Conservation (phyloP, 2,329 filamentous ascomycete species). For the Aspergillus pseudoglaucus region DNA sequence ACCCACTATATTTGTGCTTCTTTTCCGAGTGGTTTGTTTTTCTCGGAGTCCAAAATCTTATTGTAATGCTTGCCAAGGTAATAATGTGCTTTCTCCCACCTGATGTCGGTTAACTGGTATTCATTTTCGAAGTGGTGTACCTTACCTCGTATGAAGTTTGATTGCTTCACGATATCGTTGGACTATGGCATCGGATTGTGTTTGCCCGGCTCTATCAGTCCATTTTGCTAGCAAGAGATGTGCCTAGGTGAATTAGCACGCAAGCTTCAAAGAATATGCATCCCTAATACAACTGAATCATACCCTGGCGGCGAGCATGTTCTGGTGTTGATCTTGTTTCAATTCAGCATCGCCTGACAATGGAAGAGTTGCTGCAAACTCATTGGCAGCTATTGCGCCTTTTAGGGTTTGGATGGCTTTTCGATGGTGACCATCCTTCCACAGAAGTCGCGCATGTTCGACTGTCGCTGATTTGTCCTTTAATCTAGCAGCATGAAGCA, state of each 20-base stretch:
- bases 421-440: constrained; percentile 86
- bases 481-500: constrained; percentile 77
- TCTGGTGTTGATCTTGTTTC: constrained; percentile 43
- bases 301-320: constrained; percentile 44
- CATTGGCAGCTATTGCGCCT: constrained; percentile 73
- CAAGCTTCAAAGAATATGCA: neutral
- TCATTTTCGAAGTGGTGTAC: neutral
- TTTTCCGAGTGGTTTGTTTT: constrained; percentile 65
- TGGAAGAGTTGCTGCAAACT: constrained; percentile 54
- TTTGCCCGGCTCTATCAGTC: constrained; percentile 92
- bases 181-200: constrained; percentile 71
- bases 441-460: constrained; percentile 86
- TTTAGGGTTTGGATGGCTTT: constrained; percentile 92
- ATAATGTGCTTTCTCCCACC: constrained; percentile 96
- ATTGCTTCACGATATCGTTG: constrained; percentile 74
- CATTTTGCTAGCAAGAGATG: constrained; percentile 90
- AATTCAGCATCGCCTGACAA: constrained; percentile 28
- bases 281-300: neutral
- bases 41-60: constrained; percentile 87
- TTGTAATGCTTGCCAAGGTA: constrained; percentile 97
- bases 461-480: constrained; percentile 85
- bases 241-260: constrained; percentile 45
- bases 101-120: constrained; percentile 20
- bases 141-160: constrained; percentile 33
- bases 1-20: constrained; percentile 63